phyloP scores from a whole-genome alignment of 2,329 filamentous ascomycete species.

The Colletotrichum sp. region DNA sequence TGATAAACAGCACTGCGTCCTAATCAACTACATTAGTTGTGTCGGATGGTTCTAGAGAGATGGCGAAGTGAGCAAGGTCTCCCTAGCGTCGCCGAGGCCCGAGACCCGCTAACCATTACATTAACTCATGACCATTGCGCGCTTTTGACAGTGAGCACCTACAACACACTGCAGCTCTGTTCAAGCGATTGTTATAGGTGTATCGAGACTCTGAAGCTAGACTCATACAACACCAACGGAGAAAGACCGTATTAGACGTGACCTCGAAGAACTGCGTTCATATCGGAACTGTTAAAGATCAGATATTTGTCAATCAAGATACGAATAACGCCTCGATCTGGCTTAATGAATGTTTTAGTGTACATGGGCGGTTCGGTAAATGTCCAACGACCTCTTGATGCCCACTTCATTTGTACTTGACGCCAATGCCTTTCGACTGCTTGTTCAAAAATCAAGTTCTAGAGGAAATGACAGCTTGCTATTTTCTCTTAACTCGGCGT shows the following conservation, averaged over 20 bases:
- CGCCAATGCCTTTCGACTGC: not conserved
- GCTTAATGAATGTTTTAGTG: not conserved
- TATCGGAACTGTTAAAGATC: not conserved
- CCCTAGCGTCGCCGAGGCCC: not conserved
- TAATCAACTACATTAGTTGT: not conserved
- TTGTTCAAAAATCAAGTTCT: not conserved
- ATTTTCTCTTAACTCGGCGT: not conserved
- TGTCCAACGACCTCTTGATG: not conserved
- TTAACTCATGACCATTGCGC: fast-evolving
- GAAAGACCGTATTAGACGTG: not conserved
- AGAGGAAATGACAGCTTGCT: not conserved
- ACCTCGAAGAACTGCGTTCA: not conserved
- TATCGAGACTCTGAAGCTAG: not conserved
- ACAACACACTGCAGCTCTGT: not conserved
- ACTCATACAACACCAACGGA: not conserved
- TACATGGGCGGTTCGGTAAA: not conserved
- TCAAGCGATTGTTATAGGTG: not conserved
- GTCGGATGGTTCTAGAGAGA: too few relatives aligned
- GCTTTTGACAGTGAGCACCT: not conserved
- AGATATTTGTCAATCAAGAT: not conserved
- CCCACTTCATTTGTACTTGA: not conserved
- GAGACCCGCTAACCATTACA: too few relatives aligned
- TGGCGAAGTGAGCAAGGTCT: not conserved
- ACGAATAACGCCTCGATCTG: not conserved
- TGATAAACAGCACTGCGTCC: not conserved